These are phyloP conservation scores for Coniochaeta sp. DNA, from an alignment of 2,329 filamentous ascomycete genomes.

Conservation along the genomic window DNA sequence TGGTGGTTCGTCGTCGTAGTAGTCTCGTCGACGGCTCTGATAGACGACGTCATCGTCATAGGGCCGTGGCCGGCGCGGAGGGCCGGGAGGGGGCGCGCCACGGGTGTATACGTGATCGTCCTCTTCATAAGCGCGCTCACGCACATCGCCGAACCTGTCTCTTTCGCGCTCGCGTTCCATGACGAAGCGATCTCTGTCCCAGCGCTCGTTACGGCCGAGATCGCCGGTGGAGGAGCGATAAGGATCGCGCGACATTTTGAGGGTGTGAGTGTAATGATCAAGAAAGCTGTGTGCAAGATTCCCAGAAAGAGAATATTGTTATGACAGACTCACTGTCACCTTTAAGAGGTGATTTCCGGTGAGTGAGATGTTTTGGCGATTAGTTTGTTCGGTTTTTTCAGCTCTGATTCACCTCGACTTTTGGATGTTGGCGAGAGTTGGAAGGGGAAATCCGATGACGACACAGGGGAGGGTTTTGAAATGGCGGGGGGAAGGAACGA, in stretches of 20 bases:
- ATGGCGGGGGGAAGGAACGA: slow-evolving; percentile 1
- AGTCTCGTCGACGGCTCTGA: slow-evolving; percentile 31
- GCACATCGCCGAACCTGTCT: slow-evolving; percentile 45
- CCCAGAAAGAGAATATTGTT: not conserved
- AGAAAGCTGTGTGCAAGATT: not conserved
- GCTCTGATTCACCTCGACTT: not conserved
- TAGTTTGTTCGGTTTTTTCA: not conserved
- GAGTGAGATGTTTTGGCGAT: not conserved
- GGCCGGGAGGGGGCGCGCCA: slow-evolving; percentile 21
- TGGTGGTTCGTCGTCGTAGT: slow-evolving; percentile 44
- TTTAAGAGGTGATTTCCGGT: not conserved
- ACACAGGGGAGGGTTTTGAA: not conserved
- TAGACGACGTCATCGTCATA: slow-evolving; percentile 33
- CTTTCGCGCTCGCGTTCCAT: slow-evolving; percentile 36
- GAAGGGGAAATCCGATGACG: not conserved
- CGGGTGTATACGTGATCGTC: slow-evolving; percentile 37
- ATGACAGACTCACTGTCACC: not conserved
- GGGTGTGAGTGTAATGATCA: not conserved
- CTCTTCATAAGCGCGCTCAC: slow-evolving; percentile 33
- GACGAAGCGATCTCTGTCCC: slow-evolving; percentile 48
- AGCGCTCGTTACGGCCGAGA: slow-evolving; percentile 31
- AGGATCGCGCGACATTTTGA: slow-evolving; percentile 3
- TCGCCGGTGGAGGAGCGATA: slow-evolving; percentile 12
- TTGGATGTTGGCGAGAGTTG: not conserved
- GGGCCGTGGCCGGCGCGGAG: slow-evolving; percentile 39